These are phyloP conservation scores for Tympanopsis confertula DNA, from an alignment of 2,329 filamentous ascomycete genomes.

Conservation along the genomic window DNA sequence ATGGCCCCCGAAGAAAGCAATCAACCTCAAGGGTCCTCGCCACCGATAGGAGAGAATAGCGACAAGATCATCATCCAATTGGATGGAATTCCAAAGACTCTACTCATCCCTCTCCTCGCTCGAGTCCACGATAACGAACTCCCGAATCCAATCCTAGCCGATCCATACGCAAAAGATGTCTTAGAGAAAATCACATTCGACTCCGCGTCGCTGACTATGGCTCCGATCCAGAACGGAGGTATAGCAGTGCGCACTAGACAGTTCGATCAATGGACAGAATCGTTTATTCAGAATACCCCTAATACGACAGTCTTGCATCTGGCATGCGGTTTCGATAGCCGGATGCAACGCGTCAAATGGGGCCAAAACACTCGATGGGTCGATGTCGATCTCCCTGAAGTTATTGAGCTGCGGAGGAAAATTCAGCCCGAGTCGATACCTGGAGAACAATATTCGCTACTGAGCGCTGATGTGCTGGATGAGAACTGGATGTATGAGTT, in stretches of 20 bases:
- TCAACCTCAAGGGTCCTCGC: too few species aligned
- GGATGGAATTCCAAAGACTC: too few species aligned
- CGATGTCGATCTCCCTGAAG: conserved; percentile 20
- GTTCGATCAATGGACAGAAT: conserved; percentile 12
- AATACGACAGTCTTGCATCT: conserved; percentile 15
- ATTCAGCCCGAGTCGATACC: conserved; percentile 9
- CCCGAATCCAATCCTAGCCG: too few species aligned
- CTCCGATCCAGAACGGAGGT: too few species aligned
- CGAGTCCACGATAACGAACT: too few species aligned
- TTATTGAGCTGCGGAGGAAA: conserved; percentile 15
- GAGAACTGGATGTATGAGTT: conserved; percentile 15
- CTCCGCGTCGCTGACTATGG: too few species aligned
- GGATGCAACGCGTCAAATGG: conserved; percentile 12
- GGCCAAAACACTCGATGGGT: conserved; percentile 15
- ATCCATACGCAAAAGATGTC: too few species aligned
- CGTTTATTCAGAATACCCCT: conserved; percentile 11
- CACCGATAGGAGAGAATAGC: too few species aligned
- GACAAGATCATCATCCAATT: too few species aligned
- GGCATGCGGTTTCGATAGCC: conserved; percentile 17
- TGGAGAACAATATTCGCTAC: conserved; percentile 12
- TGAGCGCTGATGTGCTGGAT: conserved; percentile 12
- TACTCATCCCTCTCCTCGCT: too few species aligned
- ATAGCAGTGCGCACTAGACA: conserved; percentile 8
- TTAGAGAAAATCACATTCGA: too few species aligned
- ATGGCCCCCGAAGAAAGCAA: too few species aligned